Base-by-base conservation (phyloP, 2,329 filamentous ascomycete species). In the Lecanosticta acicola region DNA sequence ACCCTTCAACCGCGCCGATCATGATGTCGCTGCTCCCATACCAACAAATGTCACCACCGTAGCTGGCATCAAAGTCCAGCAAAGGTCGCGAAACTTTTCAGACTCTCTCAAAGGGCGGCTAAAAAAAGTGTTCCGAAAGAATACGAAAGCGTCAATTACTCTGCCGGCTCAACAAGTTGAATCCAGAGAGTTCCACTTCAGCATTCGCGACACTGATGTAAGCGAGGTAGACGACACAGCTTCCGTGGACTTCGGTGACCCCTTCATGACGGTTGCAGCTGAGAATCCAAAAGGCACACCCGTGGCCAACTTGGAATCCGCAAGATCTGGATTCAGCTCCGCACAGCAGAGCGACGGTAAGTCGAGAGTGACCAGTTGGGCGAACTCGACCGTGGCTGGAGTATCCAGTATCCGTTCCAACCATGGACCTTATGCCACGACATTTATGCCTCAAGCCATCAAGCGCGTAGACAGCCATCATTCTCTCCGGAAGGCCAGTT, bases 281-380 rank as follows among this genome's bases (percentile, higher is more conserved):
- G 46, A 49, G 19, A 40, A 45, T 7, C 47, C 44, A 14, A 39
- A 21, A 26, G 26, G 17, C 9, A 32, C 26, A 13, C 16, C 33
- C 7, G 17, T 26, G 4, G 17, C 8, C 17, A 36, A 32, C 3
- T 29, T 41, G 10, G 29, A 16, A 18, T 36, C 19, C 7, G 32
- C 21, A 14, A 13, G 19, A 63, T 74, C 13, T 32, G 42, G 37
- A 33, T 51, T 80, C 3, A 75, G 75, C 48, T 80, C 73, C 48
- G 64, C 63, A 33, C 66, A 65, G 41, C 58, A 57, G 1, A 69
- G 65, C 11, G 75, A 78, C 32, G 75, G 79, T 16, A 77, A 70
- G 53, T 84, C 81, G n/a, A 70, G 83, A 17, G 78, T 86, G 41
- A 86, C 83, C 1, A 88, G 84, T 62, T 87, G 84, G 84, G 77